Conservation (phyloP, 2,329 filamentous ascomycete genomes). For the Didymella exigua region DNA sequence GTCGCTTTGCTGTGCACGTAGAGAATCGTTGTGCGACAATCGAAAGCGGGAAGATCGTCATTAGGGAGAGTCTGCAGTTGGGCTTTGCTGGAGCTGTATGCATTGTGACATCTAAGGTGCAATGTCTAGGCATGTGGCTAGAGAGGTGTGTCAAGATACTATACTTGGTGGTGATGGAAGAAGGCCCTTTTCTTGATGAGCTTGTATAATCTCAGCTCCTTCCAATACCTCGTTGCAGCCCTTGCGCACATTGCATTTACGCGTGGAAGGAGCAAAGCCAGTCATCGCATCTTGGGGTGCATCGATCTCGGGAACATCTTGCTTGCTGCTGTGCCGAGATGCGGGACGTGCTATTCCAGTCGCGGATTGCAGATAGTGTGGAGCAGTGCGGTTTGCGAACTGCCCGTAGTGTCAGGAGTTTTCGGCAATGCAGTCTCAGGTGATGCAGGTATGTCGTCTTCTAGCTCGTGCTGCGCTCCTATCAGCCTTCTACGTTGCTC, state of each 20-base stretch:
- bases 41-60: slow-evolving; percentile 12
- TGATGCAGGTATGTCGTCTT: slow-evolving; percentile 10
- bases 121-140: slow-evolving; percentile 5
- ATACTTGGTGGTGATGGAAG: not conserved
- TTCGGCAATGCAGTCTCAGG: slow-evolving; percentile 12
- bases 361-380: slow-evolving; percentile 1
- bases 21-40: slow-evolving; percentile 1
- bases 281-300: slow-evolving; percentile 3
- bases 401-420: slow-evolving; percentile 5
- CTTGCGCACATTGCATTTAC: not conserved
- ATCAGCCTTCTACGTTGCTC: slow-evolving; percentile 13
- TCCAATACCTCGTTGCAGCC: slow-evolving; percentile 3
- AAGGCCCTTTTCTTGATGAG: not conserved
- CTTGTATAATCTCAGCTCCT: not conserved
- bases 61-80: slow-evolving; percentile 7
- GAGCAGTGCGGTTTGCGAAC: slow-evolving; percentile 4
- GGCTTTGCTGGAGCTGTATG: not conserved
- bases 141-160: not conserved
- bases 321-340: slow-evolving; percentile 4
- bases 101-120: not conserved
- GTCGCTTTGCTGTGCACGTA: slow-evolving; percentile 9
- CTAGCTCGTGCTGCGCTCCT: slow-evolving; percentile 18
- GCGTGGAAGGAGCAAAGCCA: slow-evolving; percentile 8
- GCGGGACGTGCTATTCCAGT: slow-evolving; percentile 15
- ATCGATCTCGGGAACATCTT: slow-evolving; percentile 20